Conservation (phyloP, 306 rosid species). For the Cucurbita ficifolia region DNA sequence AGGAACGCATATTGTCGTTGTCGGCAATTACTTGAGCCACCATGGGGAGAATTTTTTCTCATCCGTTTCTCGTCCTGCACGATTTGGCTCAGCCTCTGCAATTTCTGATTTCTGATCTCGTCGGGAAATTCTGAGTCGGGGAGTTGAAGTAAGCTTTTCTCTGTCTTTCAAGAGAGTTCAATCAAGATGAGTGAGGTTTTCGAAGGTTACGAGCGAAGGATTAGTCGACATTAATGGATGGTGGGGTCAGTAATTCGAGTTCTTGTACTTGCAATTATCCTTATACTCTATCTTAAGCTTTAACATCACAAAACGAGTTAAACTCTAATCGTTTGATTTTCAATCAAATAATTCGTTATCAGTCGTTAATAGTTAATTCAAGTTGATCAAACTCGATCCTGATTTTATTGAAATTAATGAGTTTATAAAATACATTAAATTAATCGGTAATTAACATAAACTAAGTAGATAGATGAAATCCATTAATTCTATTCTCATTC, state of each 20-base stretch:
- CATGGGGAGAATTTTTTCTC: neutral
- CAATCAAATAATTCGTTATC: neutral
- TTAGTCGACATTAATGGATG: neutral
- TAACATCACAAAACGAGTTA: neutral
- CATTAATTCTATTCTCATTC: too few species aligned
- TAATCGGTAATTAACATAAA: too few species aligned
- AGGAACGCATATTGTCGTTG: neutral
- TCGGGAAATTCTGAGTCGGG: neutral
- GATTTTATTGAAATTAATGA: too few species aligned
- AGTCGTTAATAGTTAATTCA: neutral
- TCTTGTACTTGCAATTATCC: conserved; percentile 2
- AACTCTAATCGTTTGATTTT: neutral
- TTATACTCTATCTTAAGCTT: conserved; percentile 9
- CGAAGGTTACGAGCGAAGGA: conserved; percentile 12
- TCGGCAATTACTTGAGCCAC: neutral
- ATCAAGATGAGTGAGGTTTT: conserved; percentile 17
- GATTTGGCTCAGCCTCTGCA: neutral
- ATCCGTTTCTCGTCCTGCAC: neutral
- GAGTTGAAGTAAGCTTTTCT: neutral
- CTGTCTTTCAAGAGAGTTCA: neutral
- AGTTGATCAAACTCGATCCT: too few species aligned
- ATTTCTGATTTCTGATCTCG: neutral
- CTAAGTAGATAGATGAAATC: too few species aligned
- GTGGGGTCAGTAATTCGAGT: conserved; percentile 8
- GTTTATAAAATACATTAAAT: too few species aligned